Base-by-base conservation (phyloP, 805 yeast genomes). In the Pichia kluyveri region DNA sequence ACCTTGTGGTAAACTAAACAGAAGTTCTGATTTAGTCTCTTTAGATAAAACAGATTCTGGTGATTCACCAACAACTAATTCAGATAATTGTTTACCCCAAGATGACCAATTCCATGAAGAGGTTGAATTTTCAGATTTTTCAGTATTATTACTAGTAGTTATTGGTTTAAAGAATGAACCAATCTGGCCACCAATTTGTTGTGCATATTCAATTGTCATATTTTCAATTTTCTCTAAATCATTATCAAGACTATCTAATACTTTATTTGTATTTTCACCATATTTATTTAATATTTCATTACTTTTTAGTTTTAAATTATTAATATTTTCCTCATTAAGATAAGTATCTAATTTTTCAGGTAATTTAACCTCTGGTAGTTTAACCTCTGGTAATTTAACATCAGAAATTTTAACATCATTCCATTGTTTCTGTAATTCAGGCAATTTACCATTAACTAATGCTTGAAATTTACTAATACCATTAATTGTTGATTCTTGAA, bases 151-250 rank as follows among this genome's bases (percentile, higher is more conserved):
- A 11, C 61, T 50, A 38, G 51, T 53, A 15, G 51, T 51, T 8
- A 34, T 14, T 26, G 8, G 23, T 31, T 56, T 52, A 43, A 84
- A 69, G 50, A 80, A 74, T 8, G 77, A 71, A 14, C 86, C 76
- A 48, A 84, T 69, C 56, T 72, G 78, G 37, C 67, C 62, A n/a
- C 86, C 76, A 48, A 84, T 69, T 57, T 73, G 78, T 39, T 68
- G 62, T 17, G 80, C 77, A 56, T 76, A 80, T n/a, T 69, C 69
- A 1, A 82, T 76, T 0, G 95, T 90, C 32, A 73, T 65, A 45
- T 74, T 76, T 61, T 90, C 96, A 8, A 87, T 80, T 46, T 71
- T 70, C 55, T 86, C 96, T 42, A 90, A 69, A 55, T 80, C 82
- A 53, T 76, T 67, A 62, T 89, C 97, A 51, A 90, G 71, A 8